Percentiles rank a stretch among this genome's conserved stretches.
Conservation (phyloP, 345 rosid species). For the Linum lewisii region DNA sequence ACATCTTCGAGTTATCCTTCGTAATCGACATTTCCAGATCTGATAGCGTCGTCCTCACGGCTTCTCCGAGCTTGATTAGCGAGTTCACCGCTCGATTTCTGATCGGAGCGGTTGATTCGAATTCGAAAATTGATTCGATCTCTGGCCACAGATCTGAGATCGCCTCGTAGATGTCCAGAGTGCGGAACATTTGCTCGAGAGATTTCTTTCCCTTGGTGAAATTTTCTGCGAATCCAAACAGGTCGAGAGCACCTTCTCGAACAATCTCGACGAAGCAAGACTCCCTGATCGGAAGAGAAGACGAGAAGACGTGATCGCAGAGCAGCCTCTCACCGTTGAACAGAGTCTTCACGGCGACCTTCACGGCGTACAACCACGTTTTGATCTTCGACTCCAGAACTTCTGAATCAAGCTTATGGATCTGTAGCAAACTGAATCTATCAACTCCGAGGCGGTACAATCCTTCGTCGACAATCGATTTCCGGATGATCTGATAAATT, state of each 20-base stretch:
- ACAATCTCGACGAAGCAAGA: conserved; percentile 12
- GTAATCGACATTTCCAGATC: conserved; percentile 2
- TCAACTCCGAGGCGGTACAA: too few species aligned
- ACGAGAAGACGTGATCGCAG: conserved; percentile 22
- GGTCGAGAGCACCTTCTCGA: conserved; percentile 11
- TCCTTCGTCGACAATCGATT: background rate
- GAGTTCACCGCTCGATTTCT: background rate
- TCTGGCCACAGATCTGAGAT: conserved; percentile 1
- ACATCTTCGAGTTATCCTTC: conserved; percentile 1
- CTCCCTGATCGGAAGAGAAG: conserved; percentile 22
- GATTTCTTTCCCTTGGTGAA: conserved; percentile 8
- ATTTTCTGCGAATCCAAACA: conserved; percentile 15
- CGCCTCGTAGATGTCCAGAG: conserved; percentile 5
- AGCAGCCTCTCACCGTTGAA: conserved; percentile 27
- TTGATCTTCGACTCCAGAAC: conserved; percentile 19
- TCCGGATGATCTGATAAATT: background rate
- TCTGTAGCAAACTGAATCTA: too few species aligned
- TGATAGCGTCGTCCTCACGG: background rate
- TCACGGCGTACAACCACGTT: conserved; percentile 20
- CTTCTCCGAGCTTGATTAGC: background rate
- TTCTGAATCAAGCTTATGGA: conserved; percentile 16
- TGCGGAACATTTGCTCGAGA: conserved; percentile 6
- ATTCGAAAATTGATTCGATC: background rate
- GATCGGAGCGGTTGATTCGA: background rate
- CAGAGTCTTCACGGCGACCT: conserved; percentile 17